phyloP scores from a whole-genome alignment of 345 rosid genomes.

The Anacardium occidentale region DNA sequence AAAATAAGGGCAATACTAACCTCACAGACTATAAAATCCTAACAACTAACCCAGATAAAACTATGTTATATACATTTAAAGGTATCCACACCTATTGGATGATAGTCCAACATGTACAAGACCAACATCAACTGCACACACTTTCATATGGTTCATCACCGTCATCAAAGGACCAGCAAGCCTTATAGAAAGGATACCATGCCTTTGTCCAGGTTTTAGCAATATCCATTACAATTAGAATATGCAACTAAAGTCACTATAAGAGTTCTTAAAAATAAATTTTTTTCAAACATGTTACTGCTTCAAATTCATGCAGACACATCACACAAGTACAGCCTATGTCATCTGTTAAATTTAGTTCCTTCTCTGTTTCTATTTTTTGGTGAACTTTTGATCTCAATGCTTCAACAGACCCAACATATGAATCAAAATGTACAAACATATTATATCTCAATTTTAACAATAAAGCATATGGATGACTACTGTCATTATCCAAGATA shows the following conservation, averaged over 20 bases:
- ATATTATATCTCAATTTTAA: too few relatives aligned
- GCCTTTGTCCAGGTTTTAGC: neutral
- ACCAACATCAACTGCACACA: neutral
- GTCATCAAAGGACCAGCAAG: neutral
- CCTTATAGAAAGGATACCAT: neutral
- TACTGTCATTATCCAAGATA: neutral
- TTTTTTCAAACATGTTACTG: neutral
- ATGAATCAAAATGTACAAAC: neutral
- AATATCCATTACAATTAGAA: neutral
- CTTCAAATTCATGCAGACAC: neutral
- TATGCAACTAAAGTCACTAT: neutral
- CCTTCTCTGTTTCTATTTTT: neutral
- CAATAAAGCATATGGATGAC: too few relatives aligned
- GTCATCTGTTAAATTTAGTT: neutral
- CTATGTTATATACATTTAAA: neutral
- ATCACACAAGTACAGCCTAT: slow-evolving; percentile 2
- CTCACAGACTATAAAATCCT: neutral
- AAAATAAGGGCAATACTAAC: neutral
- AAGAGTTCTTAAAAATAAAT: neutral
- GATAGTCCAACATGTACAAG: neutral
- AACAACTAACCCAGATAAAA: neutral
- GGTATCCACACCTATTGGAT: neutral
- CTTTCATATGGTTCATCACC: neutral
- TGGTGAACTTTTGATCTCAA: neutral
- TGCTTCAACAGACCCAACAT: neutral